Evolutionary conservation across 176 grass and related monocot genomes (phyloP), one percentile per base, ranked within the genome.

Genomic region (Metroxylon sagu): DNA sequence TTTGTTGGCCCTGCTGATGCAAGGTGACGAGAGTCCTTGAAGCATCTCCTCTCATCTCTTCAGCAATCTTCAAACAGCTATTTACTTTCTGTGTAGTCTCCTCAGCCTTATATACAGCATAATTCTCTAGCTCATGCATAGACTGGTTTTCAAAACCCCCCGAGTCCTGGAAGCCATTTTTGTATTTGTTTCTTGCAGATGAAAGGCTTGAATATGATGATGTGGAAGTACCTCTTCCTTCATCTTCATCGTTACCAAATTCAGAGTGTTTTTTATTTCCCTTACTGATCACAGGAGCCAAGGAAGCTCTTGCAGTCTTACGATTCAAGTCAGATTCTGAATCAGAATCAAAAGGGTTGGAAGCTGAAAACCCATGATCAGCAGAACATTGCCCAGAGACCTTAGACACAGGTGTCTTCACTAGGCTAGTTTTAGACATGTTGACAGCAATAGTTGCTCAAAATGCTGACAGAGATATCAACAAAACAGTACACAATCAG

Each of bases 1-100:
- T 89, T 72, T 95, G 85, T 63, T 95, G 74, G 1, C 89, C 89
- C 60, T 95, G 89, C 60, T 89, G 89, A 76, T 95, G 89, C 17
- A 95, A 76, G 51, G 77, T 81, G 59, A 95, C 76, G 4, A 95
- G 85, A 54, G 75, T 95, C 35, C 85, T 95, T 0, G 89, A 80
- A 0, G 89, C 89, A 27, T 71, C 84, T 12, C 80, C 85, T 78
- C 89, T 59, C 76, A 86, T 95, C 73, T 95, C 89, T 65, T 85
- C 89, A 30, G 85, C 89, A 62, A 95, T 83, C 76, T 60, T 77
- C 69, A 95, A 52, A 56, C 82, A 83, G 2, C 66, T 72, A 49
- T 85, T 74, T 27, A 85, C 49, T 28, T 74, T 80, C 19, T 73
- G 66, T 68, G 89, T 89, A 19, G 85, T 95, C 73, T 95, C 89